These are phyloP conservation scores for Boletus pseudopeckii DNA, from an alignment of 768 basidiomycete species.

Conservation along the genomic window DNA sequence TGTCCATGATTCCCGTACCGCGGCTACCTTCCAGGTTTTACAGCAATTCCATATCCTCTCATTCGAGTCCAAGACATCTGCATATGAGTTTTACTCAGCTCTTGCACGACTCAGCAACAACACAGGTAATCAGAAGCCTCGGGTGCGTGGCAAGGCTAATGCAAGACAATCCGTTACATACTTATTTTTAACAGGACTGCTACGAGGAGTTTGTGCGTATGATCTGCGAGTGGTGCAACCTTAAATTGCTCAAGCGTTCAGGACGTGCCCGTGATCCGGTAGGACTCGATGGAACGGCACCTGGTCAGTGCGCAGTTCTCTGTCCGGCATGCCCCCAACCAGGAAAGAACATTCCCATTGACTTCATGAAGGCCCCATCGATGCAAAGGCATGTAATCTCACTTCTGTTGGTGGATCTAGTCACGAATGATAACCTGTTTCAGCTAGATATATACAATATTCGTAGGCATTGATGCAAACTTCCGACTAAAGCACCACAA, in stretches of 20 bases:
- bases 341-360: neutral
- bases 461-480: neutral
- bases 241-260: neutral
- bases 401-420: too few relatives aligned
- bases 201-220: neutral
- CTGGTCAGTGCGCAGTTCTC: neutral
- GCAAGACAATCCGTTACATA: too few relatives aligned
- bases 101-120: constrained; percentile 10
- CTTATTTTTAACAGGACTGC: neutral
- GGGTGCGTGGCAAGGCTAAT: neutral
- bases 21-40: constrained; percentile 30
- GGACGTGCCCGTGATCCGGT: neutral
- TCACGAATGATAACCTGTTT: neutral
- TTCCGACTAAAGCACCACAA: neutral
- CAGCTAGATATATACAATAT: neutral
- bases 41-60: constrained; percentile 32
- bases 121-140: neutral
- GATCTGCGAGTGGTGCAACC: neutral
- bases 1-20: constrained; percentile 23
- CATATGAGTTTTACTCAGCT: constrained; percentile 31
- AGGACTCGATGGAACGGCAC: neutral
- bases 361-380: neutral
- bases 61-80: constrained; percentile 32
- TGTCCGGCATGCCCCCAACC: neutral
- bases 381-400: neutral